These are phyloP conservation scores for Plasmodium adleri DNA, from an alignment of 169 alveolate genomes.

Conservation along the genomic window DNA sequence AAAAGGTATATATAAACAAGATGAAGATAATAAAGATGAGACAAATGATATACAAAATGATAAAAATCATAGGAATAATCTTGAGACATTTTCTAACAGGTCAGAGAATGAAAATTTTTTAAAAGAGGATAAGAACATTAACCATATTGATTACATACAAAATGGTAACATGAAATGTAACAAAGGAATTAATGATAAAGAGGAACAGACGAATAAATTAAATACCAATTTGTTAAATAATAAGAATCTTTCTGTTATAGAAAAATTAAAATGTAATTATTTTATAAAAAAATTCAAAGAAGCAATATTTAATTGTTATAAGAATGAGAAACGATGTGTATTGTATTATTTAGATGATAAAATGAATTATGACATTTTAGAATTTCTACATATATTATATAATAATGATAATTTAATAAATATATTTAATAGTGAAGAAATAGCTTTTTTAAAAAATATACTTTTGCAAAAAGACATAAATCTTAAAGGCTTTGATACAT, in stretches of 20 bases:
- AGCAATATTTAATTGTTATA: constrained; percentile 73
- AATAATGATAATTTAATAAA: constrained; percentile 66
- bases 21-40: background rate
- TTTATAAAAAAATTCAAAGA: constrained; percentile 72
- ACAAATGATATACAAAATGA: too few species aligned
- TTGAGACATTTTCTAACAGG: background rate
- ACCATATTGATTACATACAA: background rate
- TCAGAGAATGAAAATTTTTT: background rate
- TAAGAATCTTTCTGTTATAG: constrained; percentile 27
- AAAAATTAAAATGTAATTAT: constrained; percentile 64
- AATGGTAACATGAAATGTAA: background rate
- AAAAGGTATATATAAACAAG: background rate
- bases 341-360: constrained; percentile 66
- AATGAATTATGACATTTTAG: constrained; percentile 68
- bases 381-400: constrained; percentile 63
- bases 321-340: constrained; percentile 73
- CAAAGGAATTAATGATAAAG: constrained; percentile 7
- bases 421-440: constrained; percentile 72
- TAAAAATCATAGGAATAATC: background rate
- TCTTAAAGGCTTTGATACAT: constrained; percentile 39
- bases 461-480: constrained; percentile 55
- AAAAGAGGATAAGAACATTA: background rate
- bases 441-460: constrained; percentile 66
- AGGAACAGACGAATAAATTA: constrained; percentile 7
- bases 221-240: constrained; percentile 1